Base-by-base conservation (phyloP, 2,329 filamentous ascomycete genomes). In the Ophiostoma piceae region DNA sequence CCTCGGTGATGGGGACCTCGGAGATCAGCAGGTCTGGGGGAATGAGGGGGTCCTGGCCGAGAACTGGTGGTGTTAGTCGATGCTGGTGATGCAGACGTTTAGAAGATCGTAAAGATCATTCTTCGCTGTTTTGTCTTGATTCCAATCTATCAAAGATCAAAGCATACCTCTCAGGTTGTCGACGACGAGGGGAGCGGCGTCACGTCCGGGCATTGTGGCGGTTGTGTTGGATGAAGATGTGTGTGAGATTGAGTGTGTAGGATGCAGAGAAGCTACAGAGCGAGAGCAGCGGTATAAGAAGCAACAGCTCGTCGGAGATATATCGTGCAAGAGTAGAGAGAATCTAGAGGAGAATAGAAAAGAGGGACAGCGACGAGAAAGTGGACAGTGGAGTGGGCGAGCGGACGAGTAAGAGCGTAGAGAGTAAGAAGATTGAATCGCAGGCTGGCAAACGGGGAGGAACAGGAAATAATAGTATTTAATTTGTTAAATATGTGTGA, bases 11-110 rank as follows among this genome's bases (percentile, higher is more conserved):
- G 77, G 93, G 92, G 75, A 97, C 89, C 81, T 98, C 94, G 72
- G 89, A 88, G 78, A 92, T 88, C 76, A 98, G 90, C 75, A 97
- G 87, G 75, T 91, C 90, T 62, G 94, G 94, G 66, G 92, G 90
- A 79, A 97, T 95, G 78, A 98, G 84, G 77, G 94, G 92, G 81
- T 97, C 94, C 85, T 97, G 94, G 75, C 93, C 93, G 78, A 96
- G 84, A 80, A 97, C 94, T 97, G 37, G 3, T n/a, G 26, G 0
- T 22, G 64, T 67, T 22, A 71, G 68, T 14, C 22, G 11, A 14
- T 7, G 6, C 8, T 62, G 29, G 51, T 9, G 47, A 51, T 51
- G 47, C 47, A 8, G n/a, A 11, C n/a, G 22, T 57, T 9, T 60
- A 16, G 16, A 54, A 41, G 16, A 65, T 41, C 11, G 39, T 41